Evolutionary conservation across 441 rosid genomes (phyloP).

Genomic region (Erodium moschatum): DNA sequence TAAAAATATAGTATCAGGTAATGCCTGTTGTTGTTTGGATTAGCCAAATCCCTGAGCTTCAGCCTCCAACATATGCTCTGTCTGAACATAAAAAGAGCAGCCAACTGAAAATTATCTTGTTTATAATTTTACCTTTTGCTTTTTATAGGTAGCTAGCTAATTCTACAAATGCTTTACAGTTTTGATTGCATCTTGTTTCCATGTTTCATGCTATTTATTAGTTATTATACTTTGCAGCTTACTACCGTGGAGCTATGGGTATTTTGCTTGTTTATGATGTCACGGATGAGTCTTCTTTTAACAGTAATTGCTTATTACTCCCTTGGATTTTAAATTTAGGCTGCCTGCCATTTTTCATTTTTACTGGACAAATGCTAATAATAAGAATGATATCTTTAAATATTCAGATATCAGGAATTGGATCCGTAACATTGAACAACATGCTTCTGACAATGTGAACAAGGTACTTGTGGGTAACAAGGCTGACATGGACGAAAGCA

Average conservation of each 20-base stretch:
- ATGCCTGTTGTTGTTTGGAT: not conserved
- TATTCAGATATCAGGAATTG: constrained; percentile 66
- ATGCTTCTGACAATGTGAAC: constrained; percentile 81
- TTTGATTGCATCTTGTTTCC: not conserved
- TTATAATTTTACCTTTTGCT: not conserved
- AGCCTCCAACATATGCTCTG: not conserved
- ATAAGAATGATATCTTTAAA: not conserved
- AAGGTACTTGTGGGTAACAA: constrained; percentile 83
- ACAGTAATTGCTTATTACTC: constrained; percentile 45
- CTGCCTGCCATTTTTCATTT: not conserved
- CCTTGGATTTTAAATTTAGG: not conserved
- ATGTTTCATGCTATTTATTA: not conserved
- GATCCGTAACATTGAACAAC: constrained; percentile 84
- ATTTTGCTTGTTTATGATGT: constrained; percentile 92
- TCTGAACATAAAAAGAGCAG: not conserved
- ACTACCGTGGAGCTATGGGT: constrained; percentile 94
- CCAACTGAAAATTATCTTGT: not conserved
- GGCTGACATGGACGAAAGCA: constrained; percentile 93
- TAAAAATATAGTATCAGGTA: not conserved
- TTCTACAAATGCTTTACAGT: not conserved
- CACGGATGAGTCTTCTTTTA: constrained; percentile 89
- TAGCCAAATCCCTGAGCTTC: not conserved
- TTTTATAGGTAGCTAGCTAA: not conserved
- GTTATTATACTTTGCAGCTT: constrained; percentile 40
- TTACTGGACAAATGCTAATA: not conserved